Conservation (phyloP, 2,329 filamentous ascomycete species). For the Lachnellula suecica region DNA sequence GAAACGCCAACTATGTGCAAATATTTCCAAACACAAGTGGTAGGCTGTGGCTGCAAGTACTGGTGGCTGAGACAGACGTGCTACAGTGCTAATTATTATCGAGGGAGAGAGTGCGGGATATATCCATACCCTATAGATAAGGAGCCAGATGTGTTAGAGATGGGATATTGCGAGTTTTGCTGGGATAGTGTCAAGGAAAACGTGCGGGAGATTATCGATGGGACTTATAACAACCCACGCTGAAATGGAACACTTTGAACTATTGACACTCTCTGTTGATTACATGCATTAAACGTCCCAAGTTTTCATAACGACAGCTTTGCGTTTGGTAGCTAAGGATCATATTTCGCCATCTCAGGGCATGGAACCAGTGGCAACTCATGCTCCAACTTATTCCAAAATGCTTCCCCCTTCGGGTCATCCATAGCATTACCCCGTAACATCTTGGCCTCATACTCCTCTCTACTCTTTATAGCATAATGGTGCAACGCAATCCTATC, state of each 20-base stretch:
- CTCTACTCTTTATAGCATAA: conserved; percentile 34
- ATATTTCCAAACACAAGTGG: neutral
- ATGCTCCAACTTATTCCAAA: conserved; percentile 30
- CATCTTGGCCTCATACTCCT: conserved; percentile 34
- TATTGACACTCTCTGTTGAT: neutral
- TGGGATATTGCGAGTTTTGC: neutral
- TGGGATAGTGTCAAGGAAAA: neutral
- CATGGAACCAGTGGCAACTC: conserved; percentile 24
- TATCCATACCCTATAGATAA: neutral
- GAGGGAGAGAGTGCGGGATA: neutral
- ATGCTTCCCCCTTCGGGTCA: conserved; percentile 26
- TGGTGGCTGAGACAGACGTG: neutral
- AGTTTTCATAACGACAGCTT: neutral
- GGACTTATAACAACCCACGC: neutral
- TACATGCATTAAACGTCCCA: neutral
- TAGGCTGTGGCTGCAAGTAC: neutral
- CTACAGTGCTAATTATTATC: neutral
- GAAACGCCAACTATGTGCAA: neutral
- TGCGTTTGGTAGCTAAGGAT: conserved; percentile 11
- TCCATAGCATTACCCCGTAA: conserved; percentile 28
- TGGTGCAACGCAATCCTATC: conserved; percentile 34
- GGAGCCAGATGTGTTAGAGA: neutral
- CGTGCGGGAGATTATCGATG: neutral
- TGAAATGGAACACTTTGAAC: neutral
- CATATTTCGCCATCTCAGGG: conserved; percentile 29